Evolutionary conservation across 1,139 yeast species (phyloP).

Genomic region (Geotrichum australiense): DNA sequence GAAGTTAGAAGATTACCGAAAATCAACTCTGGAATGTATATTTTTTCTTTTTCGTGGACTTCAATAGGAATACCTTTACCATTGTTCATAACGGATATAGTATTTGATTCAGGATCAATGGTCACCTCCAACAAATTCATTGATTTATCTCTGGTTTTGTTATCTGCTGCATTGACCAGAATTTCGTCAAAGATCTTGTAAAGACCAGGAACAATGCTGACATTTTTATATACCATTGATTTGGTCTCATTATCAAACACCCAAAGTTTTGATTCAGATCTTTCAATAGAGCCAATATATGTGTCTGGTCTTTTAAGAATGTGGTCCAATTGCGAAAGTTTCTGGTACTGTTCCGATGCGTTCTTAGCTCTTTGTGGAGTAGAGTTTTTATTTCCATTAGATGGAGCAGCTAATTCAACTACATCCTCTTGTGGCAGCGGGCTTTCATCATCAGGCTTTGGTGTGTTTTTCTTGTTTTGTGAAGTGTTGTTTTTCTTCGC

Average conservation of each 20-base stretch:
- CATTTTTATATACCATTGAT: constrained; percentile 56
- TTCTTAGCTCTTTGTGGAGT: constrained; percentile 30
- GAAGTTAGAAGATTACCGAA: constrained; percentile 94
- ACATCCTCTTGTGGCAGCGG: constrained; percentile 12
- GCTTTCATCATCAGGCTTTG: not conserved
- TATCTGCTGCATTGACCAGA: constrained; percentile 96
- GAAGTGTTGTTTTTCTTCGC: constrained; percentile 17
- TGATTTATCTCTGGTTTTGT: constrained; percentile 86
- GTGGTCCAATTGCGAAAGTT: constrained; percentile 91
- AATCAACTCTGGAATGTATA: constrained; percentile 92
- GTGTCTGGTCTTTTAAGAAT: constrained; percentile 97
- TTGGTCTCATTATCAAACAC: constrained; percentile 63
- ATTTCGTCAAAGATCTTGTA: constrained; percentile 97
- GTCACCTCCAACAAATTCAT: constrained; percentile 82
- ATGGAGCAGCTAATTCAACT: too few relatives aligned
- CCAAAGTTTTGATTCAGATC: constrained; percentile 79
- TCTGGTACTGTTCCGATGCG: constrained; percentile 83
- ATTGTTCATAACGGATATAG: constrained; percentile 79
- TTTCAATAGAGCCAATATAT: constrained; percentile 91
- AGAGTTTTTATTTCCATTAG: constrained; percentile 7
- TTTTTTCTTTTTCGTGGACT: constrained; percentile 83
- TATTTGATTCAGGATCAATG: constrained; percentile 67
- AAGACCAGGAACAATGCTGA: constrained; percentile 87
- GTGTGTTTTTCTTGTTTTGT: constrained; percentile 11
- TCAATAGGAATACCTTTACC: constrained; percentile 96